Percentiles rank a stretch among this genome's conserved stretches.
Conservation (phyloP, 371 early-diverging fungal species). For the Rhizopus sp. region DNA sequence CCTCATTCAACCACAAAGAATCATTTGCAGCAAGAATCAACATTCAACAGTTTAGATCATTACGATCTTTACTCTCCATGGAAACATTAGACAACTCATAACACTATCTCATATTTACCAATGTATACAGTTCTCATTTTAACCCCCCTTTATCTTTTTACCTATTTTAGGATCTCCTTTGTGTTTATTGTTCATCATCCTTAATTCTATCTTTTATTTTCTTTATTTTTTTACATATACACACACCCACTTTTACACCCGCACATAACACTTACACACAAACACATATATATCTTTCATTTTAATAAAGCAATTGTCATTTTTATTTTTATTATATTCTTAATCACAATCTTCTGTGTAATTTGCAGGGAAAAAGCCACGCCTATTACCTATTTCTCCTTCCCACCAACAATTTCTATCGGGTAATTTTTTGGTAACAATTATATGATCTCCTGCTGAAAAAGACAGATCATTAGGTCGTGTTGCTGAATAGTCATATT, state of each 20-base stretch:
- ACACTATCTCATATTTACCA: neutral
- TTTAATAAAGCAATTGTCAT: neutral
- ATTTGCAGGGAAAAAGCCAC: slow-evolving; percentile 56
- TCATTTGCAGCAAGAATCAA: neutral
- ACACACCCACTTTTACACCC: neutral
- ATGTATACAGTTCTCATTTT: slow-evolving; percentile 1
- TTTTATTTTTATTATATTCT: slow-evolving; percentile 2
- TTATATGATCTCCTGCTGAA: slow-evolving; percentile 73
- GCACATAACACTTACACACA: neutral
- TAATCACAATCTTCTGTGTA: slow-evolving; percentile 35
- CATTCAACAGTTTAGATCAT: neutral
- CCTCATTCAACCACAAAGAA: neutral
- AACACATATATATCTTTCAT: neutral
- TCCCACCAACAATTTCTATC: slow-evolving; percentile 80
- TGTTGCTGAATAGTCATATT: slow-evolving; percentile 70
- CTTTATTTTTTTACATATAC: slow-evolving; percentile 5
- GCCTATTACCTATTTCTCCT: slow-evolving; percentile 61
- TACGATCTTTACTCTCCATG: slow-evolving; percentile 4
- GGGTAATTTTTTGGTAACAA: slow-evolving; percentile 61
- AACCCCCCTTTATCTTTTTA: neutral
- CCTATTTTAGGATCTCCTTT: neutral
- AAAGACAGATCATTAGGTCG: slow-evolving; percentile 72
- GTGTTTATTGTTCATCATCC: neutral
- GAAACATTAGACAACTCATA: neutral
- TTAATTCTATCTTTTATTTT: neutral